Evolutionary conservation across 1,284 basidiomycete species (phyloP).

Genomic region (Ustilago hordei): DNA sequence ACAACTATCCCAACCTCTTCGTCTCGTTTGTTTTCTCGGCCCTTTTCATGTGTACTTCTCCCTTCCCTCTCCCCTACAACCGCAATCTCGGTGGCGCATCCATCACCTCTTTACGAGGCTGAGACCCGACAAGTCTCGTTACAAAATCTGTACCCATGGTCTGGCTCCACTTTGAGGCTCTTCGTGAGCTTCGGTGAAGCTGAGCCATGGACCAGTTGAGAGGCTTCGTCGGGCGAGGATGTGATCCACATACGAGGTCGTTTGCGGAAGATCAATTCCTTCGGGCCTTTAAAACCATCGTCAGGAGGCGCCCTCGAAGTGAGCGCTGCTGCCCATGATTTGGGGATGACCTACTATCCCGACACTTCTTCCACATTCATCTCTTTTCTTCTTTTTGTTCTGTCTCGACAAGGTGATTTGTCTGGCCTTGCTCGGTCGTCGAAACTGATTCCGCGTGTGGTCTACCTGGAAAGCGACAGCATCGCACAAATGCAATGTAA

Average conservation of each 20-base stretch:
- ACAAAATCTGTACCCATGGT: constrained; percentile 34
- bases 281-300: constrained; percentile 57
- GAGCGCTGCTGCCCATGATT: constrained; percentile 55
- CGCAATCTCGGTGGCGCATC: constrained; percentile 43
- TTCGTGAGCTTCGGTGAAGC: constrained; percentile 50
- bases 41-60: neutral
- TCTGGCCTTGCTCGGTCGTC: neutral
- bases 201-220: constrained; percentile 34
- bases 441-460: neutral
- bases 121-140: constrained; percentile 36
- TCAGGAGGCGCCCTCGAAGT: constrained; percentile 51
- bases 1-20: neutral
- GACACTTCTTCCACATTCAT: constrained; percentile 20
- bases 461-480: neutral
- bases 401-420: neutral
- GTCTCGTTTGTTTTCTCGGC: neutral
- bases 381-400: constrained; percentile 2
- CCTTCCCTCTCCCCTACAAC: constrained; percentile 6
- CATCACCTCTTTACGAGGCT: constrained; percentile 19
- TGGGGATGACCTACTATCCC: constrained; percentile 58
- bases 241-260: constrained; percentile 26
- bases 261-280: constrained; percentile 45
- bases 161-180: constrained; percentile 50
- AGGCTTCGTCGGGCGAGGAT: constrained; percentile 36
- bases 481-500: constrained; percentile 15